A percentile compares a stretch with the other conserved stretches of the same genome.
Conservation (phyloP, 2,329 filamentous ascomycete species). For the Allantophomopsis cytisporea region DNA sequence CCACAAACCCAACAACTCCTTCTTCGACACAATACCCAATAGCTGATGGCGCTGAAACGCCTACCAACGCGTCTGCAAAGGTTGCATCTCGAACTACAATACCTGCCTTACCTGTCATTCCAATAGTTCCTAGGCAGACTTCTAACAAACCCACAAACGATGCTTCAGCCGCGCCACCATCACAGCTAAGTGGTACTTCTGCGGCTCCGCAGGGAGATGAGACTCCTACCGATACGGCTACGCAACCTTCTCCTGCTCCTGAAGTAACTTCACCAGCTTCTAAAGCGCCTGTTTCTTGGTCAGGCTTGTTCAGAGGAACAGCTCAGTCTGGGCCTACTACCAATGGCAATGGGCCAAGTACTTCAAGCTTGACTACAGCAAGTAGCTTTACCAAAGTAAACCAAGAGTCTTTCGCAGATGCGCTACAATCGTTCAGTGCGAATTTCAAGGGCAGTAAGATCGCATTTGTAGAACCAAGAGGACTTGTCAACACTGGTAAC, state of each 20-base stretch:
- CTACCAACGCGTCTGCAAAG: constrained; percentile 9
- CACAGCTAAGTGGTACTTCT: constrained; percentile 5
- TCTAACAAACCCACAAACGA: constrained; percentile 23
- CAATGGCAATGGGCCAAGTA: constrained; percentile 15
- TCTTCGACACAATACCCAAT: constrained; percentile 25
- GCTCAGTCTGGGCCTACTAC: constrained; percentile 18
- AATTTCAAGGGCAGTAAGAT: constrained; percentile 45
- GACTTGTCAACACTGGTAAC: constrained; percentile 92
- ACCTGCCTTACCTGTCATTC: constrained; percentile 25
- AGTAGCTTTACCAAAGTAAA: constrained; percentile 28
- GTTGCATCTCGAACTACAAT: constrained; percentile 15
- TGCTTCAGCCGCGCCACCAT: not conserved
- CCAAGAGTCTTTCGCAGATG: constrained; percentile 58
- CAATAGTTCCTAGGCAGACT: constrained; percentile 33
- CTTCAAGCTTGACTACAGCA: constrained; percentile 16
- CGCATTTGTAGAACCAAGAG: constrained; percentile 80
- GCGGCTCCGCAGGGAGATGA: constrained; percentile 5
- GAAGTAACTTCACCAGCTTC: constrained; percentile 19
- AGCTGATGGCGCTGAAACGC: constrained; percentile 3
- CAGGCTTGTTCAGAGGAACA: constrained; percentile 48
- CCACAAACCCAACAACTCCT: constrained; percentile 39
- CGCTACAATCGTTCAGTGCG: constrained; percentile 60
- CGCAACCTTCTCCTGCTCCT: constrained; percentile 4
- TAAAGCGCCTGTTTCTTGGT: constrained; percentile 52
- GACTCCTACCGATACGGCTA: constrained; percentile 1